A percentile compares a stretch with the other conserved stretches of the same genome.
Evolutionary conservation across 2,329 filamentous ascomycete genomes (phyloP).

Genomic region (Penicillium hordei): DNA sequence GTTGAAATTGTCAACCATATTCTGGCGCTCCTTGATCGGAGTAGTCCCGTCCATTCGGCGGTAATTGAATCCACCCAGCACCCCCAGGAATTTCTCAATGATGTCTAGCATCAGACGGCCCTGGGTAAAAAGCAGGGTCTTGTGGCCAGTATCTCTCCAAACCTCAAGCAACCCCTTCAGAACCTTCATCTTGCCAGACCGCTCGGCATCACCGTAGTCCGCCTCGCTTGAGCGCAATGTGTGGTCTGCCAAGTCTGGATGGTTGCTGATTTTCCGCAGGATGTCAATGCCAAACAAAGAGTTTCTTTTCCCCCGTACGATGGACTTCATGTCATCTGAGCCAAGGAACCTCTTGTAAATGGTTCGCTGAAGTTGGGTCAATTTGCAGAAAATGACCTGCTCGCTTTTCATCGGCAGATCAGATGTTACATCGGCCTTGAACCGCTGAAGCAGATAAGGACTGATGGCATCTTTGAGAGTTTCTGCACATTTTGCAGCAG

Average conservation of each 20-base stretch:
- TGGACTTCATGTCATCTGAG: constrained; percentile 82
- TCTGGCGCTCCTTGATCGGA: constrained; percentile 81
- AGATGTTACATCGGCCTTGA: constrained; percentile 90
- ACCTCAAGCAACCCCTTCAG: constrained; percentile 81
- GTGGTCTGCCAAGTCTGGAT: constrained; percentile 82
- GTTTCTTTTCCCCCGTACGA: constrained; percentile 71
- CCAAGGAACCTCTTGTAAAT: constrained; percentile 78
- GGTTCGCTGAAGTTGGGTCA: constrained; percentile 74
- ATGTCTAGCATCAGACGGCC: constrained; percentile 95
- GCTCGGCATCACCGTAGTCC: constrained; percentile 71
- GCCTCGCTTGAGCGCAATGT: constrained; percentile 57
- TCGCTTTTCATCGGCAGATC: constrained; percentile 95
- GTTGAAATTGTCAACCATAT: constrained; percentile 91
- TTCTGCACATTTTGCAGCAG: constrained; percentile 89
- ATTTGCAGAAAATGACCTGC: constrained; percentile 91
- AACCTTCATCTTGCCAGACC: constrained; percentile 95
- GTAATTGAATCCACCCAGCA: constrained; percentile 70
- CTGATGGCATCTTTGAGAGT: constrained; percentile 91
- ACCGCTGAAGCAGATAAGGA: constrained; percentile 85
- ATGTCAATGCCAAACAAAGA: constrained; percentile 88
- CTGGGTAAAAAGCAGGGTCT: constrained; percentile 89
- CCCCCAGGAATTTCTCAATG: constrained; percentile 74
- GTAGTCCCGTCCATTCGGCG: constrained; percentile 93
- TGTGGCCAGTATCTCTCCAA: constrained; percentile 91
- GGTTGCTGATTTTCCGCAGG: constrained; percentile 94